phyloP scores from a whole-genome alignment of 1,284 basidiomycete genomes.

The Sanguinoderma infundibulare region DNA sequence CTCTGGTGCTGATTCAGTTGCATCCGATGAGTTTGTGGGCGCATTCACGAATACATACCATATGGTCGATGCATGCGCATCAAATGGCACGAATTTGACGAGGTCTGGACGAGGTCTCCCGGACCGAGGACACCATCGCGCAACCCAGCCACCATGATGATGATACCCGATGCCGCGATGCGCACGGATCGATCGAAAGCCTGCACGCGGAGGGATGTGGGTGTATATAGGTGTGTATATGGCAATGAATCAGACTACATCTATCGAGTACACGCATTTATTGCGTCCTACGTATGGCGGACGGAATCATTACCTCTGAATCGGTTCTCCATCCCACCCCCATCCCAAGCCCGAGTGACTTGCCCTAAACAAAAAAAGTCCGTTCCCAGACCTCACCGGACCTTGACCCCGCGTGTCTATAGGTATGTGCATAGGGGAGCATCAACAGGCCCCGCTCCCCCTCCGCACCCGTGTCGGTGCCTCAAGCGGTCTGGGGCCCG shows the following conservation, averaged over 20 bases:
- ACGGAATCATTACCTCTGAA: neutral
- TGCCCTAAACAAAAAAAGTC: neutral
- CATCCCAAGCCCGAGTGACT: neutral
- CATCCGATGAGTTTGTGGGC: no score
- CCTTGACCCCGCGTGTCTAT: neutral
- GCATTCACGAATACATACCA: no score
- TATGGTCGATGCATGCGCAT: no score
- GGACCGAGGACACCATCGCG: no score
- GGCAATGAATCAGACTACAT: neutral
- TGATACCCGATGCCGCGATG: neutral
- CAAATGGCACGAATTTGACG: no score
- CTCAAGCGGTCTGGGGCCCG: slow-evolving; percentile 55
- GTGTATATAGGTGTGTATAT: neutral
- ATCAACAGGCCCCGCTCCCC: no score
- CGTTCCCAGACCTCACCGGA: neutral
- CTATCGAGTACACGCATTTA: neutral
- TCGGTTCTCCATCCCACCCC: neutral
- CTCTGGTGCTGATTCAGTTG: no score
- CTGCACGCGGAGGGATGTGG: neutral
- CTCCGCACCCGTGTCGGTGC: no score
- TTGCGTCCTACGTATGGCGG: neutral
- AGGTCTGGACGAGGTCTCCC: no score
- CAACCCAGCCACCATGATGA: no score
- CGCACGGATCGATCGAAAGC: neutral
- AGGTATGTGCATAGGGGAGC: no score